These are phyloP conservation scores for Macrophomina pseudophaseolina DNA, from an alignment of 2,329 filamentous ascomycete species.

Conservation along the genomic window DNA sequence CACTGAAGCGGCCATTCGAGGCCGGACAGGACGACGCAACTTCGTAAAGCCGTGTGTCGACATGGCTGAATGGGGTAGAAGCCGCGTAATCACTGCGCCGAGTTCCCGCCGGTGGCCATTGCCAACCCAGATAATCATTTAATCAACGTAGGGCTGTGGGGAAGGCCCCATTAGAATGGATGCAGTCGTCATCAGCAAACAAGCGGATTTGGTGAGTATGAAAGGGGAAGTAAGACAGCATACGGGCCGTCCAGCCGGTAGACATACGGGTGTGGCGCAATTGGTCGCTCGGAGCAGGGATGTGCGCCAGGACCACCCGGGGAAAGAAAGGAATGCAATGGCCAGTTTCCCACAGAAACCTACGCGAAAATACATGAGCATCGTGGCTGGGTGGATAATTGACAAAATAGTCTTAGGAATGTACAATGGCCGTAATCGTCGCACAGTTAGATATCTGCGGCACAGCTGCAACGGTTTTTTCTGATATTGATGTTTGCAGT, in stretches of 20 bases:
- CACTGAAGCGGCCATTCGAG: background rate
- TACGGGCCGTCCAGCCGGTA: background rate
- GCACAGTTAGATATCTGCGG: slow-evolving; percentile 4
- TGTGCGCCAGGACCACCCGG: slow-evolving; percentile 2
- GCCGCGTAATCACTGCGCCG: slow-evolving; percentile 26
- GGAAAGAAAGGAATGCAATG: slow-evolving; percentile 4
- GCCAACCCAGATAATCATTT: slow-evolving; percentile 12
- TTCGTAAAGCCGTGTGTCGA: slow-evolving; percentile 3
- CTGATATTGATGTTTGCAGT: background rate
- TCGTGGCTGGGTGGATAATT: background rate
- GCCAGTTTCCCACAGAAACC: background rate
- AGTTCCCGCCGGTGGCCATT: slow-evolving; percentile 7
- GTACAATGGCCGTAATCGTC: background rate
- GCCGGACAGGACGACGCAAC: slow-evolving; percentile 4
- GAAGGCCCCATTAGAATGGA: slow-evolving; percentile 16
- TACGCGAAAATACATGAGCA: background rate
- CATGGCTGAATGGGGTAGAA: slow-evolving; percentile 18
- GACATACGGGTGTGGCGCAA: background rate
- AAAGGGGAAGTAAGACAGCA: slow-evolving; percentile 12
- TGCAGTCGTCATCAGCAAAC: slow-evolving; percentile 18
- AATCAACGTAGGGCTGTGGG: slow-evolving; percentile 21
- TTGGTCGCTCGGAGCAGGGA: background rate
- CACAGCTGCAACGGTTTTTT: background rate
- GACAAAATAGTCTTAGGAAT: background rate
- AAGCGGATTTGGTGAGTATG: background rate